Base-by-base conservation (phyloP, 2,329 filamentous ascomycete genomes). In the Neophaeococcomyces aloes region DNA sequence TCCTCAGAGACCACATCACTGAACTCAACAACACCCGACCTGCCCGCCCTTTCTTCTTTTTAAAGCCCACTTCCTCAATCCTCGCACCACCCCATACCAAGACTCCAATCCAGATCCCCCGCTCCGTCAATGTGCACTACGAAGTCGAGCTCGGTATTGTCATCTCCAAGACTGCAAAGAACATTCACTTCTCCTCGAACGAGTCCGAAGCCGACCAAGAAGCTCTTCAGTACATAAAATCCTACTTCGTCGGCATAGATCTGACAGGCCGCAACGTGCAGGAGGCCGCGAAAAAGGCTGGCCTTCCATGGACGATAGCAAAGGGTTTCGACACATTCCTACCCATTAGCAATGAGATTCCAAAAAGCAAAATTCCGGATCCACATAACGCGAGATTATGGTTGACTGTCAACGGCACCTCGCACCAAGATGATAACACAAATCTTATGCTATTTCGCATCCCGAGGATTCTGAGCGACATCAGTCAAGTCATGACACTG, bases 321-420 rank as follows among this genome's bases (percentile, higher is more conserved):
- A 98, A 98, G 71, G 91, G 91, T 36, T 98, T 96, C 62, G 91
- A 98, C 64, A 96, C 91, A 2, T 98, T 98, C 70, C 74, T 94
- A 40, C 91, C 91, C 46, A 75, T 98, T 59, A 86, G 82, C 62
- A 71, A 81, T 51, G 71, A 85, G 44, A 93, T 98, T 57, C 71
- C 79, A 54, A 94, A 93, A 69, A 71, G 76, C 29, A 72, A 75
- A 52, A 86, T 98, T 54, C 76, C 82, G 10, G 79, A 96, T 65
- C 91, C 91, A 25, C 88, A 96, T 62, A 78, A 89, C 57, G 80
- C 86, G 14, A 83, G 93, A 66, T 69, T 98, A 49, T 93, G 82
- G 64, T 75, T 98, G 45, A 80, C 74, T 41, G 85, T 98, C 59
- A 94, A 95, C 64, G 77, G 78, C 51, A 69, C 84, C 62, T 67